These are phyloP conservation scores for Colletotrichum nymphaeae DNA, from an alignment of 2,329 filamentous ascomycete genomes.

Conservation along the genomic window DNA sequence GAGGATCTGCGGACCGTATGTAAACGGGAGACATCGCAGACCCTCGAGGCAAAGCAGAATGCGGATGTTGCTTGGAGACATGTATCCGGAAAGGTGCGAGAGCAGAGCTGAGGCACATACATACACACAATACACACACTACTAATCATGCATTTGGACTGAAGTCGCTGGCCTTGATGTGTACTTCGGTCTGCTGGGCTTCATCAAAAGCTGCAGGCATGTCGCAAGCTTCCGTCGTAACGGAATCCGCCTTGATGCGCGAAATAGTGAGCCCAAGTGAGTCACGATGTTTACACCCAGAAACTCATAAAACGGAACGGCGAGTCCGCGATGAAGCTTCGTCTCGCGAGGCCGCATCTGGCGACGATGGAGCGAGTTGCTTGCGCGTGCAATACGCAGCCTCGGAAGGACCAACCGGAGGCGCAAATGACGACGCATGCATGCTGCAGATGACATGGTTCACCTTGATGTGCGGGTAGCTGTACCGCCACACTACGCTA, in stretches of 20 bases:
- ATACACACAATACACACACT: conserved; percentile 23
- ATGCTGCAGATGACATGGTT: conserved; percentile 36
- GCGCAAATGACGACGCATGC: conserved; percentile 35
- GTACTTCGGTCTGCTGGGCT: no score
- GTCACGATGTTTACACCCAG: neutral
- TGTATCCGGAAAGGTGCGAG: conserved; percentile 3
- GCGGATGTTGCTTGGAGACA: conserved; percentile 22
- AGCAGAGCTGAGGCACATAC: conserved; percentile 27
- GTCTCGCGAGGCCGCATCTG: neutral
- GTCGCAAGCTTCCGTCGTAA: neutral
- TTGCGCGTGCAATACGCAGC: conserved; percentile 34
- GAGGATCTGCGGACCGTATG: neutral
- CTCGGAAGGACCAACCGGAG: neutral
- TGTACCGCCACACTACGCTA: conserved; percentile 21
- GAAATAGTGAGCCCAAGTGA: neutral
- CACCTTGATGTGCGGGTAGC: conserved; percentile 19
- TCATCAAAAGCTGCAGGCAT: neutral
- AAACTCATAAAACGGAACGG: neutral
- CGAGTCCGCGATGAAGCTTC: neutral
- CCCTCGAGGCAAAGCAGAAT: neutral
- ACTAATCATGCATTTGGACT: conserved; percentile 5
- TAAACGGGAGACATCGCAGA: neutral
- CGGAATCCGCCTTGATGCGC: neutral
- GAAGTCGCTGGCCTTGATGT: neutral
- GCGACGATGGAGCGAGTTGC: conserved; percentile 17